Percentiles rank a stretch among this genome's conserved stretches.
Evolutionary conservation across 2,329 filamentous ascomycete species (phyloP).

Genomic region (Tolypocladium paradoxum): DNA sequence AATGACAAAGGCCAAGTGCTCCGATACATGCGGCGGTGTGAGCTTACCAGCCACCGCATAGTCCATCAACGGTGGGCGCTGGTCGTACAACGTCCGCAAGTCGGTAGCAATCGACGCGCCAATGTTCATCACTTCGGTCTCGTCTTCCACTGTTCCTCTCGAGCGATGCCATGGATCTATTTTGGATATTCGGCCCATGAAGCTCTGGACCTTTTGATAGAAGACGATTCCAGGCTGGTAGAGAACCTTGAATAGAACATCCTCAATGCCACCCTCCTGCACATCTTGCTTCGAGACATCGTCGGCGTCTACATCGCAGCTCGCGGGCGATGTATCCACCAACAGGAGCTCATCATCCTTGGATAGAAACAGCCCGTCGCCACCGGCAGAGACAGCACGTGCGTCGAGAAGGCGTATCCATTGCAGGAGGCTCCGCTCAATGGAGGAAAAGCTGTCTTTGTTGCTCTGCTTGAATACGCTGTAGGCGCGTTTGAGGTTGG

Average conservation of each 20-base stretch:
- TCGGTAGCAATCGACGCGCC: constrained; percentile 39
- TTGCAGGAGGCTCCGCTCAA: too few relatives aligned
- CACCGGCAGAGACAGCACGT: too few relatives aligned
- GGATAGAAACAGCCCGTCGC: too few relatives aligned
- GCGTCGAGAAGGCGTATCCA: too few relatives aligned
- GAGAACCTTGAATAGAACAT: constrained; percentile 41
- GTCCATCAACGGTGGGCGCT: constrained; percentile 43
- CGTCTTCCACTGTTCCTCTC: constrained; percentile 44
- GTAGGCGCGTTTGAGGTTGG: too few relatives aligned
- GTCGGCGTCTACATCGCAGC: too few relatives aligned
- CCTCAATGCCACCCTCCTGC: too few relatives aligned
- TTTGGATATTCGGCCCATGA: constrained; percentile 44
- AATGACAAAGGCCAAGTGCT: constrained; percentile 36
- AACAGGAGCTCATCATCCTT: too few relatives aligned
- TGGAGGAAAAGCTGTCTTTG: too few relatives aligned
- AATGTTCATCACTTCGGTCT: constrained; percentile 46
- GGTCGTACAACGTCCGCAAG: constrained; percentile 36
- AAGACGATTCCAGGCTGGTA: constrained; percentile 46
- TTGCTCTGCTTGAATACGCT: too few relatives aligned
- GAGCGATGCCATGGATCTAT: constrained; percentile 47
- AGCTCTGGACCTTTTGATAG: constrained; percentile 46
- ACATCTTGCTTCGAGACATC: too few relatives aligned
- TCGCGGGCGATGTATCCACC: too few relatives aligned
- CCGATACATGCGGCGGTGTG: constrained; percentile 34
- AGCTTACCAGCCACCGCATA: constrained; percentile 41